These are phyloP conservation scores for Fragaria ananassa DNA, from an alignment of 306 rosid species.

Conservation along the genomic window DNA sequence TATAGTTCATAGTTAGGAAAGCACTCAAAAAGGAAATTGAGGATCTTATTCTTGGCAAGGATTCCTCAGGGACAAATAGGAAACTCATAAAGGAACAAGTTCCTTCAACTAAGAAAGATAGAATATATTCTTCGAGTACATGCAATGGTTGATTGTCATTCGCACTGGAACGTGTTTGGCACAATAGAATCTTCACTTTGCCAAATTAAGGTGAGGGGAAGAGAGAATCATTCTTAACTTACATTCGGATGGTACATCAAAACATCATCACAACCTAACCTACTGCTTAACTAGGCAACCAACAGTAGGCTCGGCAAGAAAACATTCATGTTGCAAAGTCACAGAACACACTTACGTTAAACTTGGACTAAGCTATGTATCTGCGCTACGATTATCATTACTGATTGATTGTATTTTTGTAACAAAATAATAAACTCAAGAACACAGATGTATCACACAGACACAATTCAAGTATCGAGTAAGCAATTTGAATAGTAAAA, in stretches of 20 bases:
- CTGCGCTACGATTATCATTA: not conserved
- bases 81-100: not conserved
- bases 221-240: not conserved
- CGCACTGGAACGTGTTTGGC: not conserved
- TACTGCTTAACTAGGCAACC: not conserved
- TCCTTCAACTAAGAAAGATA: not conserved
- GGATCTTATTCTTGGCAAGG: not conserved
- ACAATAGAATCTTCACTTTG: slow-evolving; percentile 7
- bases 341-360: not conserved
- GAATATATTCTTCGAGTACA: slow-evolving; percentile 3
- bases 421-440: not conserved
- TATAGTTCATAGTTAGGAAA: not conserved
- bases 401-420: not conserved
- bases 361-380: not conserved
- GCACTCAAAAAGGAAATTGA: not conserved
- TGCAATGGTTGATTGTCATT: not conserved
- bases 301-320: not conserved
- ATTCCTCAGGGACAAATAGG: not conserved
- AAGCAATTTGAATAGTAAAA: slow-evolving; percentile 4
- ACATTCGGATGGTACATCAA: not conserved
- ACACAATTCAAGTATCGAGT: not conserved
- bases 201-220: not conserved
- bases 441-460: not conserved
- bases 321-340: not conserved
- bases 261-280: not conserved